A percentile compares a stretch with the other conserved stretches of the same genome.
Evolutionary conservation across 768 basidiomycete species (phyloP).

Genomic region (Lepiota venenata): DNA sequence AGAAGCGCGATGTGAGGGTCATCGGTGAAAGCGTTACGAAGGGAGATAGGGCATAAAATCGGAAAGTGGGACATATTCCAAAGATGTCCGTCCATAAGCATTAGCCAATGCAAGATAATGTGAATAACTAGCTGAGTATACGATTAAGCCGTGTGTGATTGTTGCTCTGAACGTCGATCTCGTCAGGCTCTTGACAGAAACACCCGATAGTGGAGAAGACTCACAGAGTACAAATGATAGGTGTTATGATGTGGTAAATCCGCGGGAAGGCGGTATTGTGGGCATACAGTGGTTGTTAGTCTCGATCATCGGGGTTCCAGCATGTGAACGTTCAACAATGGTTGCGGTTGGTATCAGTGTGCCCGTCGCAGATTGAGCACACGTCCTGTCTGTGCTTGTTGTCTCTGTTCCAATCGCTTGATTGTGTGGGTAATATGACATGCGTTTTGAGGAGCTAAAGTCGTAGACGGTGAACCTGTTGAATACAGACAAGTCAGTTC

Average conservation of each 20-base stretch:
- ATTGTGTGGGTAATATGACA: constrained; percentile 88
- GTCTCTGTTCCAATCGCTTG: constrained; percentile 46
- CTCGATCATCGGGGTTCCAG: constrained; percentile 39
- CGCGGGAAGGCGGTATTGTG: constrained; percentile 15
- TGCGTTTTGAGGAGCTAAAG: constrained; percentile 65
- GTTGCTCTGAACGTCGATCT: background rate
- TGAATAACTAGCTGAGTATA: constrained; percentile 2
- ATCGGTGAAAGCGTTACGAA: background rate
- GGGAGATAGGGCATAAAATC: background rate
- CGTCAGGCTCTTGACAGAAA: background rate
- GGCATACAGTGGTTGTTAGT: constrained; percentile 26
- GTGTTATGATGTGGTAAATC: background rate
- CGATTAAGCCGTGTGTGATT: background rate
- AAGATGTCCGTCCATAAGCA: background rate
- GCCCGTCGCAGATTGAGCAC: constrained; percentile 37
- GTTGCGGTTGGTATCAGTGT: constrained; percentile 44
- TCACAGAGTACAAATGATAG: constrained; percentile 6
- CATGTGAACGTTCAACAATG: constrained; percentile 45
- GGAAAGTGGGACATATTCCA: background rate
- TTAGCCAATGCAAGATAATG: constrained; percentile 1
- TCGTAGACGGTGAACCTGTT: constrained; percentile 87
- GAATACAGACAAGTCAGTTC: background rate
- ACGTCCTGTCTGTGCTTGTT: constrained; percentile 38
- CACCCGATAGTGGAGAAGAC: background rate
- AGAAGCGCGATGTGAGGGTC: background rate